Evolutionary conservation across 495 filamentous ascomycete genomes (phyloP).

Genomic region (Podospora fimiseda): DNA sequence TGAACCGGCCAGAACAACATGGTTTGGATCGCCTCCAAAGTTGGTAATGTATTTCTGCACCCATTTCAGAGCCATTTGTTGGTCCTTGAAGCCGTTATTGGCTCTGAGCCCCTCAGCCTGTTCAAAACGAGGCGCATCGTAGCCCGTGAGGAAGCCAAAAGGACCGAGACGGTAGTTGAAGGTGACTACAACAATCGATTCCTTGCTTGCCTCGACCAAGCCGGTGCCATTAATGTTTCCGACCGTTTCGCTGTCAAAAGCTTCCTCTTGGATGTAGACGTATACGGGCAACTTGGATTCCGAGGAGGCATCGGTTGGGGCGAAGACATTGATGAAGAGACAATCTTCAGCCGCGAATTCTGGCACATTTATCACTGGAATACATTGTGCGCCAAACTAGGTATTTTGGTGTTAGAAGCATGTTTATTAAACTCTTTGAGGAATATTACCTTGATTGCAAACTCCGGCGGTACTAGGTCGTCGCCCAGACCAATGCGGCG

Average conservation of each 20-base stretch:
- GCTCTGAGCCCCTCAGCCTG: constrained; percentile 30
- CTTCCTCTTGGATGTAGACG: constrained; percentile 66
- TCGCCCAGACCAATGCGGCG: not conserved
- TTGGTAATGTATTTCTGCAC: constrained; percentile 54
- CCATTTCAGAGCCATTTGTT: constrained; percentile 61
- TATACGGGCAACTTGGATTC: constrained; percentile 54
- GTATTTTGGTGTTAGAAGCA: too few relatives aligned
- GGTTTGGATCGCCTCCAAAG: constrained; percentile 65
- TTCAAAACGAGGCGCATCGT: constrained; percentile 23
- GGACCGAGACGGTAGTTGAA: constrained; percentile 68
- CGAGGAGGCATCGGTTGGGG: constrained; percentile 47
- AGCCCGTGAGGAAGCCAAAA: constrained; percentile 60
- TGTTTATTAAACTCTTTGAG: too few relatives aligned
- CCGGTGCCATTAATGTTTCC: constrained; percentile 56
- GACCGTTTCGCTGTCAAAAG: constrained; percentile 56
- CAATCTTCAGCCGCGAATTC: constrained; percentile 52
- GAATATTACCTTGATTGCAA: constrained; percentile 26
- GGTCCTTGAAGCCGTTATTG: constrained; percentile 68
- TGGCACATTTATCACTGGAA: not conserved
- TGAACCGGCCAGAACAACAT: constrained; percentile 60
- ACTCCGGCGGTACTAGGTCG: too few relatives aligned
- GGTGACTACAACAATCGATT: constrained; percentile 59
- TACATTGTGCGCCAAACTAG: too few relatives aligned
- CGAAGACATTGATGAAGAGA: constrained; percentile 63
- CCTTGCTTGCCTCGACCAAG: constrained; percentile 50